Evolutionary conservation across 2,329 filamentous ascomycete genomes (phyloP).

Genomic region (Epichloe hybrida): DNA sequence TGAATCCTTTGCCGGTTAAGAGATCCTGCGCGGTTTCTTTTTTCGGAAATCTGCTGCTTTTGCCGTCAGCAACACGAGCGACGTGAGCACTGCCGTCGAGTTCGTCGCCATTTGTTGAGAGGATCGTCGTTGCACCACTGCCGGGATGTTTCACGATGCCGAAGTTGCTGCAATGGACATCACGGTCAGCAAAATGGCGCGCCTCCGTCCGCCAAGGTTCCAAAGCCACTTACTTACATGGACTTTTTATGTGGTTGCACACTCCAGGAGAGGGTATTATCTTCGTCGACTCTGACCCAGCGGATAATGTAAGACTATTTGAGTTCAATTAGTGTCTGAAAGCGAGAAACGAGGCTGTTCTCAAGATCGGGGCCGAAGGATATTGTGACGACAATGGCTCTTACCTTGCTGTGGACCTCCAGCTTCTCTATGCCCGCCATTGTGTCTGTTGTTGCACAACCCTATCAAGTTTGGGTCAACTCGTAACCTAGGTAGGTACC

Average conservation of each 20-base stretch:
- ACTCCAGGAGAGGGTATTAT: slow-evolving; percentile 93
- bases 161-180: slow-evolving; percentile 53
- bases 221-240: slow-evolving; percentile 44
- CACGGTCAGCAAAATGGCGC: slow-evolving; percentile 8
- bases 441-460: slow-evolving; percentile 2
- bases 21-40: slow-evolving; percentile 52
- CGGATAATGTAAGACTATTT: slow-evolving; percentile 92
- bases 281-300: slow-evolving; percentile 85
- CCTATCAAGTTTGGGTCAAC: not conserved
- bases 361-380: not conserved
- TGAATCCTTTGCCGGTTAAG: slow-evolving; percentile 52
- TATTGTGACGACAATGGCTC: not conserved
- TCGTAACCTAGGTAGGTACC: not conserved
- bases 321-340: slow-evolving; percentile 8
- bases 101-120: slow-evolving; percentile 29
- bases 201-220: not conserved
- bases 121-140: slow-evolving; percentile 40
- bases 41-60: slow-evolving; percentile 34
- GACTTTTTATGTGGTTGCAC: slow-evolving; percentile 97
- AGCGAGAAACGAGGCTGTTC: not conserved
- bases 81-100: slow-evolving; percentile 31
- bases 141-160: slow-evolving; percentile 96
- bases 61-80: slow-evolving; percentile 29
- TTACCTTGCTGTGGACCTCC: slow-evolving; percentile 91
- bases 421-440: slow-evolving; percentile 97